Base-by-base conservation (phyloP, 139 green algal species). In the Chlorella sp. region DNA sequence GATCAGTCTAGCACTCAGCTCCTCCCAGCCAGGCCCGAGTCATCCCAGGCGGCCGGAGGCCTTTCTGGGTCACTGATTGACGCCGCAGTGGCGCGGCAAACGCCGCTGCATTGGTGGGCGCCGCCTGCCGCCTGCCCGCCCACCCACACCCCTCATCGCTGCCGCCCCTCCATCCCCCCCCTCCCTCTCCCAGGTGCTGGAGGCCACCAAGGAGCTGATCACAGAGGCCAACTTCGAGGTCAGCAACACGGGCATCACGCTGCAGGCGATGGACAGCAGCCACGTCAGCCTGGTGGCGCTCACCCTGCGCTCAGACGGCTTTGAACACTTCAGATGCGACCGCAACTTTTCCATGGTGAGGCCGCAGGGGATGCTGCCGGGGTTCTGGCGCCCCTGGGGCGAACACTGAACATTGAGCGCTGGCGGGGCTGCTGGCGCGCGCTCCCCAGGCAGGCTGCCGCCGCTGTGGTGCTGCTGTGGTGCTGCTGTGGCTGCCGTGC, bases 161-260 rank as follows among this genome's bases (percentile, higher is more conserved):
- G 37, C 37, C 28, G 16, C 28, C 26, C 16, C n/a, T 39, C 1
- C 11, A 36, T 83, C 11, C 5, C 22, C 77, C 34, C 39, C 19
- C 36, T 42, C 14, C 1, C 34, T n/a, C n/a, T n/a, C 83, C 36
- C 83, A 98, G 91, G 28, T 99, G 16, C 92, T 99, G 39, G 98
- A 99, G 81, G 95, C 96, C 19, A 92, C 98, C 71, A 99, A 99
- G 90, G 98, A 99, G 71, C 93, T 99, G 37, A 96, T 99, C 22
- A 97, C 93, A 15, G 97, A 99, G 88, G 97, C 96, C 73, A 99
- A 99, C 95, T 99, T 99, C 81, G 98, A 99, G 87, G 98, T 97
- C 90, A 95, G 86, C 78, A 39, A 76, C n/a, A 93, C 85, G 14
- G 97, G 97, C n/a, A 96, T 99, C 85, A 89, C 80, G 4, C 91